Evolutionary conservation across 2,329 filamentous ascomycete genomes (phyloP), one percentile per base, ranked within the genome.

Genomic region (Phaeoacremonium minimum): DNA sequence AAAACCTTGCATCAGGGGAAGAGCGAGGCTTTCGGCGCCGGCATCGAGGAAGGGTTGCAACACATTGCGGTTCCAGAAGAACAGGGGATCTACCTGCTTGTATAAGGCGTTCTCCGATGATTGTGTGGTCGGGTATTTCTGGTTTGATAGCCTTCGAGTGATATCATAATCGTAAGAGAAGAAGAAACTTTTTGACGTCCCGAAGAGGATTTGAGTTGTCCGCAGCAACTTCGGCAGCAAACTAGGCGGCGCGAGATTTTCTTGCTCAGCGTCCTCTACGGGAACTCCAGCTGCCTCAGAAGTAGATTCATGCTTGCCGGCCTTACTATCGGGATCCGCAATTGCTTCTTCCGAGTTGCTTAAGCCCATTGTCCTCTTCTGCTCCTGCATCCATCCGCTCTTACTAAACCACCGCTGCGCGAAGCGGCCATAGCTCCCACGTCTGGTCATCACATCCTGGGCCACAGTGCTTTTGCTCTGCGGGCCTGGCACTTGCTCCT

Each of bases 101-200:
- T 87, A 75, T 4, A 95, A 66, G 6, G 89, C 82, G 5, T 77
- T 47, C 31, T 73, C 71, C 12, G 64, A 61, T 16, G 48, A 67
- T 60, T 26, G 58, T 56, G 35, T 59, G 57, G 42, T 75, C n/a
- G n/a, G n/a, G n/a, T n/a, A n/a, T 57, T 46, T 45, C 4, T 51
- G 53, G 37, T 56, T 67, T 4, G 63, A 60, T 37, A 80, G 51
- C 44, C 75, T 80, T 38, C 83, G 77, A 1, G 93, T 97, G 34
- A 98, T 77, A 56, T 98, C 90, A 55, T 91, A 76, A 46, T 98
- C 93, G 57, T 98, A 96, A 1, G 90, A 90, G 58, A 91, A 98
- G 67, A 85, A 97, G 60, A 96, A 97, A 57, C 87, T 96, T 44
- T 76, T 75, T 0, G 85, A 89, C 4, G 81, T 75, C 2, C 85